Percentiles rank a stretch among this genome's conserved stretches.
These are phyloP conservation scores for Elongisporangium undulatum DNA, from an alignment of 352 stramenopile species.

Conservation along the genomic window DNA sequence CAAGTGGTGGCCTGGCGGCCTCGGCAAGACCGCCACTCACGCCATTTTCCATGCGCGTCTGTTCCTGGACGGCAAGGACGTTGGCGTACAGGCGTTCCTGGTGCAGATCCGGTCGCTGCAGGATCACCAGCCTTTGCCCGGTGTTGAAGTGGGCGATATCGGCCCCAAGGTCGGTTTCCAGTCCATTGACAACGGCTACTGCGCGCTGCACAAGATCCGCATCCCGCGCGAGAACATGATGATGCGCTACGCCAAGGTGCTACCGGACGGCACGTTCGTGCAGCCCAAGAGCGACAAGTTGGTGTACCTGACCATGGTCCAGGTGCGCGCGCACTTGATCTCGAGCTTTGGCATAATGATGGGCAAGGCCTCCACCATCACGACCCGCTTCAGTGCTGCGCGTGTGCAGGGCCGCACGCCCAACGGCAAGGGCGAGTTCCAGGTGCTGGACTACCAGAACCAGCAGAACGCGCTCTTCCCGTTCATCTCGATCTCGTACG, in stretches of 20 bases:
- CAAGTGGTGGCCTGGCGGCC: slow-evolving; percentile 92
- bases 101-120: slow-evolving; percentile 83
- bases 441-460: slow-evolving; percentile 31
- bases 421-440: slow-evolving; percentile 18
- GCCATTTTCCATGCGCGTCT: slow-evolving; percentile 90
- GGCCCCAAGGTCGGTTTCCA: slow-evolving; percentile 90
- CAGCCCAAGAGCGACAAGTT: slow-evolving; percentile 34
- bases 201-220: slow-evolving; percentile 75
- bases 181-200: slow-evolving; percentile 89
- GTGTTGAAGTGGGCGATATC: slow-evolving; percentile 87
- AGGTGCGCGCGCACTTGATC: slow-evolving; percentile 20
- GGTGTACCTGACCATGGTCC: slow-evolving; percentile 31
- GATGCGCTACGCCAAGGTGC: slow-evolving; percentile 33
- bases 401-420: slow-evolving; percentile 21
- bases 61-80: slow-evolving; percentile 33
- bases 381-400: slow-evolving; percentile 22
- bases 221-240: slow-evolving; percentile 68
- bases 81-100: slow-evolving; percentile 92
- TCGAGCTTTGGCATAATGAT: slow-evolving; percentile 11
- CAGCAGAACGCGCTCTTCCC: slow-evolving; percentile 24
- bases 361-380: slow-evolving; percentile 16
- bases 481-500: slow-evolving; percentile 19
- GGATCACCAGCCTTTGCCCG: slow-evolving; percentile 65
- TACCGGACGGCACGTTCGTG: slow-evolving; percentile 27
- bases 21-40: slow-evolving; percentile 86